phyloP scores from a whole-genome alignment of 129 eudicot genomes.

The Ambrosia trifida region DNA sequence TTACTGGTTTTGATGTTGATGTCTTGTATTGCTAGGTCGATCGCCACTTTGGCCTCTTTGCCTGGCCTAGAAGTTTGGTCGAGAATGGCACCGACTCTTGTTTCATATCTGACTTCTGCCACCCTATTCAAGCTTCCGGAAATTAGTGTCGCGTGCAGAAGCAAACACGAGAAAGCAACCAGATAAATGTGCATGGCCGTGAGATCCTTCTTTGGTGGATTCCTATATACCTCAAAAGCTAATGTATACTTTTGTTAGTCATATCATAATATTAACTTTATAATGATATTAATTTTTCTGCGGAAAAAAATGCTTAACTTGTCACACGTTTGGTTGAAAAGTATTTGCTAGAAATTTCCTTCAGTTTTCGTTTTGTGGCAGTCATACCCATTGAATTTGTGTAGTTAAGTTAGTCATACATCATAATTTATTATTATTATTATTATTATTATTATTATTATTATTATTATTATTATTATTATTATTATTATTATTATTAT shows the following conservation, averaged over 20 bases:
- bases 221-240: conserved; percentile 10
- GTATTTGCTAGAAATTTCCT: conserved; percentile 18
- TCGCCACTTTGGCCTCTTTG: conserved; percentile 34
- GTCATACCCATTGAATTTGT: no score
- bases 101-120: conserved; percentile 6
- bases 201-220: conserved; percentile 18
- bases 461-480: no score
- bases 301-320: conserved; percentile 4
- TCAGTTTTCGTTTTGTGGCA: not conserved
- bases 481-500: no score
- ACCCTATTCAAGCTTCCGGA: not conserved
- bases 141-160: conserved; percentile 10
- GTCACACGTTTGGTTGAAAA: conserved; percentile 27
- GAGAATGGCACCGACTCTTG: conserved; percentile 38
- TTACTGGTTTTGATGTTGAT: conserved; percentile 19
- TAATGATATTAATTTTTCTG: not conserved
- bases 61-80: conserved; percentile 26
- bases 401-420: no score
- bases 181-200: conserved; percentile 17
- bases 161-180: conserved; percentile 12
- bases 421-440: no score
- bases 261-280: not conserved
- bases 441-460: no score
- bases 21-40: conserved; percentile 50
- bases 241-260: not conserved